Percentiles rank a stretch among this genome's conserved stretches.
phyloP scores from a whole-genome alignment of 139 green algal genomes.

The Chlorella vulgaris region DNA sequence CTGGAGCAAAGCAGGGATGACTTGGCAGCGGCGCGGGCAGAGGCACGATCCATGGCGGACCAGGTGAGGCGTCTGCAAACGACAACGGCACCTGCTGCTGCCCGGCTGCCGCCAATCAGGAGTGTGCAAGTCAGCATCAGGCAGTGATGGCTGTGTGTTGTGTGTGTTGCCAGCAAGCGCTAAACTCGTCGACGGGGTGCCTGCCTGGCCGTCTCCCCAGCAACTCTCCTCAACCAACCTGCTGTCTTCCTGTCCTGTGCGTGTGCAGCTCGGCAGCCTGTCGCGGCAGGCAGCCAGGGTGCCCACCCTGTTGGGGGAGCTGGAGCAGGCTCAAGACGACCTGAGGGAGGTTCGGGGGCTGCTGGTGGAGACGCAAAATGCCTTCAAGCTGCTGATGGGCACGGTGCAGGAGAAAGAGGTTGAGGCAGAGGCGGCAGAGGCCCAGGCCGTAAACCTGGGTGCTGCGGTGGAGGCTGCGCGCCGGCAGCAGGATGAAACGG shows the following conservation, averaged over 20 bases:
- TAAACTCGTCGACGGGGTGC: not conserved
- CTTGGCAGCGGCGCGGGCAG: constrained; percentile 5
- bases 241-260: not conserved
- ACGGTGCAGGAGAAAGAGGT: constrained; percentile 21
- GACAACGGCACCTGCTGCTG: not conserved
- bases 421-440: not conserved
- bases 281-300: constrained; percentile 21
- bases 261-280: constrained; percentile 8
- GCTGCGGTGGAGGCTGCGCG: not conserved
- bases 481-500: not conserved
- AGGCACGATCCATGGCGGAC: constrained; percentile 2
- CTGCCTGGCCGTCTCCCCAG: not conserved
- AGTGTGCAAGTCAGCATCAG: not conserved
- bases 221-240: no score
- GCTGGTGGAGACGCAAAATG: constrained; percentile 22
- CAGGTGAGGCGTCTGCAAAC: not conserved
- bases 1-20: constrained; percentile 7
- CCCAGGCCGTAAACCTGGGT: constrained; percentile 4
- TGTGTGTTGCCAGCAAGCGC: not conserved
- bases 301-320: not conserved
- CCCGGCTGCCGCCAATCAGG: not conserved
- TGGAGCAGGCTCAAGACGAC: constrained; percentile 15
- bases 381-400: constrained; percentile 28
- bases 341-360: constrained; percentile 9
- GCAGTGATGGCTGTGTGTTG: not conserved